A percentile compares a stretch with the other conserved stretches of the same genome.
These are phyloP conservation scores for Capniomyces stellatus DNA, from an alignment of 371 early-diverging fungal genomes.

Conservation along the genomic window DNA sequence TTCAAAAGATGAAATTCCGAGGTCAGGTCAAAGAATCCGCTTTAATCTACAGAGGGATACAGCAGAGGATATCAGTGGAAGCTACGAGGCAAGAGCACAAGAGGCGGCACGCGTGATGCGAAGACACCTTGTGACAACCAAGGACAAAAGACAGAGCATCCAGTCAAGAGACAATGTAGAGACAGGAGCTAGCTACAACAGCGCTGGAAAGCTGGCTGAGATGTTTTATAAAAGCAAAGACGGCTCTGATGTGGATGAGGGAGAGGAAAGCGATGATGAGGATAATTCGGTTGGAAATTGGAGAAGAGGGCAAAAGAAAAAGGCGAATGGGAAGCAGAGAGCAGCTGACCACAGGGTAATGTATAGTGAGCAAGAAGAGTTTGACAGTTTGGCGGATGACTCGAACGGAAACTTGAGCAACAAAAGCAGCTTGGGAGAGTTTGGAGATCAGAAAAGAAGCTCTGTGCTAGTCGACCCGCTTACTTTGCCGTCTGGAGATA, in stretches of 20 bases:
- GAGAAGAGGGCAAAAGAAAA: background rate
- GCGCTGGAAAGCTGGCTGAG: background rate
- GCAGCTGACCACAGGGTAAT: background rate
- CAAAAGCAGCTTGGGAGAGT: background rate
- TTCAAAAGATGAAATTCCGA: background rate
- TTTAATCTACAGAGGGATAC: background rate
- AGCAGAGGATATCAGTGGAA: background rate
- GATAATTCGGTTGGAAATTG: slow-evolving; percentile 4
- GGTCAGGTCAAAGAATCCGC: background rate
- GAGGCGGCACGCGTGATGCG: background rate
- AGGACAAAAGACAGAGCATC: background rate
- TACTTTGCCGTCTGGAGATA: slow-evolving; percentile 51
- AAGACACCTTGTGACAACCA: slow-evolving; percentile 1
- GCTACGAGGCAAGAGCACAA: background rate
- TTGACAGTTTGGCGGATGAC: background rate
- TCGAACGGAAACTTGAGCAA: background rate
- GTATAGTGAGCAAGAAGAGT: too few species aligned
- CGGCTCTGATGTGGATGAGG: slow-evolving; percentile 9
- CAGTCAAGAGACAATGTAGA: background rate
- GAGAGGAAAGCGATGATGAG: slow-evolving; percentile 12
- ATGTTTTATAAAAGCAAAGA: background rate
- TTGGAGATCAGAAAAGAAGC: background rate
- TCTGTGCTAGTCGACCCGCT: slow-evolving; percentile 23
- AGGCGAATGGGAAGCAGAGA: background rate
- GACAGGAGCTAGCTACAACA: background rate